Evolutionary conservation across 345 rosid genomes (phyloP).

Genomic region (Citrus reticulata): DNA sequence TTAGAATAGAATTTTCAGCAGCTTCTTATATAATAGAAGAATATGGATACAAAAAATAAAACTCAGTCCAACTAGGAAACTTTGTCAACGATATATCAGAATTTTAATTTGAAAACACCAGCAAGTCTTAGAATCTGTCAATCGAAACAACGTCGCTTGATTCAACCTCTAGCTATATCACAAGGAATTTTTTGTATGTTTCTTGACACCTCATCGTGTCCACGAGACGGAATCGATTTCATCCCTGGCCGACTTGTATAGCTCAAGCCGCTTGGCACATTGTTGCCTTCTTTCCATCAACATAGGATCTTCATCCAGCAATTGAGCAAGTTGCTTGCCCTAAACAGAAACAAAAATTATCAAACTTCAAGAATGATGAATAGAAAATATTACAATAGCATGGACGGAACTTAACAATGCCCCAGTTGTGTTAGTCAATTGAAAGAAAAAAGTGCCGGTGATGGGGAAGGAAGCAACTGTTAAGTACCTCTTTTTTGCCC

Average conservation of each 20-base stretch:
- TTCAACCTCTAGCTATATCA: not conserved
- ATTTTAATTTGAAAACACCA: not conserved
- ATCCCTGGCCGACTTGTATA: slow-evolving; percentile 47
- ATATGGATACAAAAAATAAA: not conserved
- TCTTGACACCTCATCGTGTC: slow-evolving; percentile 17
- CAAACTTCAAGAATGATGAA: not conserved
- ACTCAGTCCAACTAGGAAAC: not conserved
- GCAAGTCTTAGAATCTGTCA: not conserved
- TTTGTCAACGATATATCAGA: not conserved
- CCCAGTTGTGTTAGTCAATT: not conserved
- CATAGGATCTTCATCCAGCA: slow-evolving; percentile 52
- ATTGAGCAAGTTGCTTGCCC: slow-evolving; percentile 39
- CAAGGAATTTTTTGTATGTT: not conserved
- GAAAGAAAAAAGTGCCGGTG: no score
- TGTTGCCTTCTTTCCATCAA: slow-evolving; percentile 49
- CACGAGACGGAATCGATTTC: slow-evolving; percentile 49
- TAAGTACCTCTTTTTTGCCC: slow-evolving; percentile 48
- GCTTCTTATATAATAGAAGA: not conserved
- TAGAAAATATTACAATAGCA: not conserved
- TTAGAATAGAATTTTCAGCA: not conserved
- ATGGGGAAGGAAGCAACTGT: not conserved
- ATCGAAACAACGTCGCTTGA: not conserved
- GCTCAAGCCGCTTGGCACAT: slow-evolving; percentile 45
- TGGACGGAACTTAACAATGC: not conserved
- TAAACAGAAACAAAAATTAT: slow-evolving; percentile 5